Conservation (phyloP, 2,329 filamentous ascomycete species). For the Chaetomium strumarium region DNA sequence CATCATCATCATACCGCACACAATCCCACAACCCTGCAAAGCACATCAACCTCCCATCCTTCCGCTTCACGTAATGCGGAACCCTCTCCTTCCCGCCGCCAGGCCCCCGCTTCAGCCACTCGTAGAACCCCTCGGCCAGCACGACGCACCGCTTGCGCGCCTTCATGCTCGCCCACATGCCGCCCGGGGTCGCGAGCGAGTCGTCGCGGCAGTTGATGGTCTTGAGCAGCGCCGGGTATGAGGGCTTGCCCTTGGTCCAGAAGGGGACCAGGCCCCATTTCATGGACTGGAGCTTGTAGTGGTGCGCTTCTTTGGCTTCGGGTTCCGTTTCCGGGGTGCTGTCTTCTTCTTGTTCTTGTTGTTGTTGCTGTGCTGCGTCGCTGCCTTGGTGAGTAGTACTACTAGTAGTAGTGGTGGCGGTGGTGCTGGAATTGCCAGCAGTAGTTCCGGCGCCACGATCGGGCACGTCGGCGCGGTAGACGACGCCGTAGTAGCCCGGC, state of each 20-base stretch:
- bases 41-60: slow-evolving; percentile 78
- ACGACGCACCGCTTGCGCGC: slow-evolving; percentile 81
- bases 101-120: slow-evolving; percentile 62
- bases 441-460: slow-evolving; percentile 43
- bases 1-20: slow-evolving; percentile 51
- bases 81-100: slow-evolving; percentile 60
- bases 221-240: slow-evolving; percentile 71
- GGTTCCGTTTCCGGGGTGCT: not conserved
- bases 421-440: slow-evolving; percentile 30
- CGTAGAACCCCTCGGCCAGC: slow-evolving; percentile 87
- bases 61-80: slow-evolving; percentile 76
- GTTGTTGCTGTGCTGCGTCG: not conserved
- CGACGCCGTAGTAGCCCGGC: slow-evolving; percentile 75
- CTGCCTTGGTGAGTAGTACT: not conserved
- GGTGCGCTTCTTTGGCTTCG: slow-evolving; percentile 25
- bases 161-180: slow-evolving; percentile 93
- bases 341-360: not conserved
- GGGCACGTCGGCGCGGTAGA: slow-evolving; percentile 72
- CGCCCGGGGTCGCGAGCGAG: slow-evolving; percentile 65
- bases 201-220: slow-evolving; percentile 96
- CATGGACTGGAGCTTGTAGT: slow-evolving; percentile 85
- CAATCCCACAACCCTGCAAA: slow-evolving; percentile 92
- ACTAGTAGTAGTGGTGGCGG: not conserved
- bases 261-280: slow-evolving; percentile 93
- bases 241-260: slow-evolving; percentile 81